These are phyloP conservation scores for Eutrema japonicum DNA, from an alignment of 345 rosid species.

Conservation along the genomic window DNA sequence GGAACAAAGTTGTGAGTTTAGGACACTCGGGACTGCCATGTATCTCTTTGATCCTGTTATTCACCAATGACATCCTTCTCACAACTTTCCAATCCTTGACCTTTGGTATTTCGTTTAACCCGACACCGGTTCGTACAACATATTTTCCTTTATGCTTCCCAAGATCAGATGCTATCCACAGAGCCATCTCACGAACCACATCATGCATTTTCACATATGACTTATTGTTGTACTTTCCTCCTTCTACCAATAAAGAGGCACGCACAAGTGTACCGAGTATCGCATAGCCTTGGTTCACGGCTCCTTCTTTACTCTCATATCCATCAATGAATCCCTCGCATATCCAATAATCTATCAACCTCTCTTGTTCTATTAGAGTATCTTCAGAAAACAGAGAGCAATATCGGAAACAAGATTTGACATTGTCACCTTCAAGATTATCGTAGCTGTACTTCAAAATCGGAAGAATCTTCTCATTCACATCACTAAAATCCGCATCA, in stretches of 20 bases:
- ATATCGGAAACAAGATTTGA: conserved; percentile 13
- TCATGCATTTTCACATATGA: conserved; percentile 19
- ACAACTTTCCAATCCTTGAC: not conserved
- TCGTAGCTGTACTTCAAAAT: conserved; percentile 25
- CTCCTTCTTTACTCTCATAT: not conserved
- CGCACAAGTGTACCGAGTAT: conserved; percentile 37
- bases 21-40: conserved; percentile 7
- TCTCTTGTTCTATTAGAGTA: not conserved
- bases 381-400: conserved; percentile 22
- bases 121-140: not conserved
- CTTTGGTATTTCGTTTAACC: not conserved
- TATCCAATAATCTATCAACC: not conserved
- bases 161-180: conserved; percentile 12
- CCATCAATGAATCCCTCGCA: conserved; percentile 20
- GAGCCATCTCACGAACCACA: conserved; percentile 16
- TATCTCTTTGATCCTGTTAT: conserved; percentile 27
- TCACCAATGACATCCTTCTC: conserved; percentile 38
- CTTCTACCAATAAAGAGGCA: conserved; percentile 12
- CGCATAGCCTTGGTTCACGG: conserved; percentile 26
- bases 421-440: not conserved
- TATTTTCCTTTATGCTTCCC: conserved; percentile 1
- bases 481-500: not conserved
- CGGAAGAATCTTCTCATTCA: not conserved
- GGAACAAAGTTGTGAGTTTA: conserved; percentile 41
- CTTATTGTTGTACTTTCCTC: not conserved